phyloP scores from a whole-genome alignment of 176 grass and related monocot species.

The Urochloa ruziziensis region DNA sequence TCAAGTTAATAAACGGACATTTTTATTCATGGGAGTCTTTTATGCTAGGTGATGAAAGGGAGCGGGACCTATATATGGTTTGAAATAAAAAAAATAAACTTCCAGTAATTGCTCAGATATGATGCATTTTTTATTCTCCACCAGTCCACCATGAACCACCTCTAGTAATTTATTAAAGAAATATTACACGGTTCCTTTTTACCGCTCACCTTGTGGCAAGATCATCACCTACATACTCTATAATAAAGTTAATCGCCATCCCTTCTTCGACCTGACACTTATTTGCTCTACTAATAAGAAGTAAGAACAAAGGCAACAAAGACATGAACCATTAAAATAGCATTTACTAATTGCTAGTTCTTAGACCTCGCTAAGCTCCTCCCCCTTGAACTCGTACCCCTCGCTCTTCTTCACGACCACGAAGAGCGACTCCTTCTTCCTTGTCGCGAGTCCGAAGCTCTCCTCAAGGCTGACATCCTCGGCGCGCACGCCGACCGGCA shows the following conservation, averaged over 20 bases:
- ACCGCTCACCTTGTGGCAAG: too few species aligned
- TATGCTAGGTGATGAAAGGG: too few species aligned
- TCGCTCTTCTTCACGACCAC: constrained; percentile 25
- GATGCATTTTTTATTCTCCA: too few species aligned
- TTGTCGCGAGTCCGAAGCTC: constrained; percentile 45
- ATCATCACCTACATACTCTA: background rate
- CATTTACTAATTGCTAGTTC: background rate
- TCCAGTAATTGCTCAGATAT: too few species aligned
- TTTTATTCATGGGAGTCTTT: too few species aligned
- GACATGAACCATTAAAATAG: background rate
- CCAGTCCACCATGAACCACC: too few species aligned
- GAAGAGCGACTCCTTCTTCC: constrained; percentile 47
- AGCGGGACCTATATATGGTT: too few species aligned
- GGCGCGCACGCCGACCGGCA: constrained; percentile 34
- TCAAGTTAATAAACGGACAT: too few species aligned
- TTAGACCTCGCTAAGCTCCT: constrained; percentile 29
- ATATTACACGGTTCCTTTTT: too few species aligned
- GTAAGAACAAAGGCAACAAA: background rate
- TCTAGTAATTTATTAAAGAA: too few species aligned
- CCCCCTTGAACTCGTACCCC: constrained; percentile 33
- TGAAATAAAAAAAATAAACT: too few species aligned
- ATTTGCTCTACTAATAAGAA: background rate
- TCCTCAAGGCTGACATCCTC: constrained; percentile 49
- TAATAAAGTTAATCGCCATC: background rate
- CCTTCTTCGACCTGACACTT: background rate